Evolutionary conservation across 2,329 filamentous ascomycete genomes (phyloP), one percentile per base, ranked within the genome.

Genomic region (Trichoderma koningii): DNA sequence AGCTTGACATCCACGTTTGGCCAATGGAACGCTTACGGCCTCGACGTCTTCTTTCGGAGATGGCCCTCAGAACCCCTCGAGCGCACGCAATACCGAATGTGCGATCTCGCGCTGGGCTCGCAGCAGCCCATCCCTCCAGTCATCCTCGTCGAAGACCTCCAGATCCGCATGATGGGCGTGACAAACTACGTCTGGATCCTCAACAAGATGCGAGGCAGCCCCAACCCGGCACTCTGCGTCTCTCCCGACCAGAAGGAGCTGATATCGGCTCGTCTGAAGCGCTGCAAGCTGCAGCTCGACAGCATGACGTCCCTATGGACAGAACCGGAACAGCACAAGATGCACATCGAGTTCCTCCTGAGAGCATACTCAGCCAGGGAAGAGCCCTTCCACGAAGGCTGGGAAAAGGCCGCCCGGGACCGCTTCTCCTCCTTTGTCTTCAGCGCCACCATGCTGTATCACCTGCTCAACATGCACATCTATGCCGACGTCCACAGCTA

Each of bases 1-100:
- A 69, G 72, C 0, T 62, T 80, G 12, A 72, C 75, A 2, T 71
- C 69, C 0, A 76, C 78, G 0, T 77, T 73, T 41, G 70, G 73
- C 1, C 65, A 76, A 5, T 80, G 74, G 73, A 79, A 81, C 61
- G 66, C 77, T 0, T 70, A 74, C 21, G 78, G 78, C 0, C 71
- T 81, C 0, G 70, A 75, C 48, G 68, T 74, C 1, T 79, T 76
- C 59, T 79, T 78, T 55, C 69, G 70, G 14, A 72, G 79, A 5
- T 66, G 73, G 4, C 68, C 70, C 0, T 65, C 67, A 1, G 77
- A 81, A 30, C 76, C 77, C 0, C 64, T 70, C 0, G 71, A 74
- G 5, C 70, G 78, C 5, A 67, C 66, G 0, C 67, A 72, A 3
- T 74, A 71, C 23, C 72, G 71, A 19, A 70, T 77, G 28, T 72